Conservation (phyloP, 306 rosid genomes). For the Trichosanthes cucumerina region DNA sequence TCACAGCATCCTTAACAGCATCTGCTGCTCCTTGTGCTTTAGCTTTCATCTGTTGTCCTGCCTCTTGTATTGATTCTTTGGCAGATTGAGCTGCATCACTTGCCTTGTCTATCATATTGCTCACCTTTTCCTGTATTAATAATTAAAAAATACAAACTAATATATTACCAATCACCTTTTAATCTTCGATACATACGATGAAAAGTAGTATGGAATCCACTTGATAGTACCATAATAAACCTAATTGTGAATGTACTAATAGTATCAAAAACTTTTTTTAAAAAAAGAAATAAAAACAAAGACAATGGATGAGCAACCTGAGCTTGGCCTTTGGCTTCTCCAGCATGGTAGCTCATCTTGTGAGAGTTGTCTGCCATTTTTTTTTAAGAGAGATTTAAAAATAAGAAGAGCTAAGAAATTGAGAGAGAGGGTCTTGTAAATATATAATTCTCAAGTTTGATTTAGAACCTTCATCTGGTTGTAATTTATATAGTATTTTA, state of each 20-base stretch:
- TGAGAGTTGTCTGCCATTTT: slow-evolving; percentile 34
- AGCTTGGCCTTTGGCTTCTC: slow-evolving; percentile 54
- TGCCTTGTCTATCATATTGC: slow-evolving; percentile 40
- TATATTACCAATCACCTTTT: not conserved
- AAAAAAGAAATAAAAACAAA: not conserved
- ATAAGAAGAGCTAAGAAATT: not conserved
- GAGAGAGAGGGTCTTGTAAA: not conserved
- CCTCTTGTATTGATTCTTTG: slow-evolving; percentile 38
- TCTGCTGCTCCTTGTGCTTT: slow-evolving; percentile 55
- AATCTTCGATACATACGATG: too few species aligned
- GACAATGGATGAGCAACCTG: slow-evolving; percentile 13
- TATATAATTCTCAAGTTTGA: not conserved
- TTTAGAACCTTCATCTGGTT: not conserved
- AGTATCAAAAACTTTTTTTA: not conserved
- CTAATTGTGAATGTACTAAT: not conserved
- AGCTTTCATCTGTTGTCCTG: slow-evolving; percentile 40
- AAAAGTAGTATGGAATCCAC: too few species aligned
- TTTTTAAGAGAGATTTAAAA: not conserved
- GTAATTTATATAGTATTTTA: slow-evolving; percentile 1
- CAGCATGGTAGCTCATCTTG: slow-evolving; percentile 35
- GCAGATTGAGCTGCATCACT: slow-evolving; percentile 40
- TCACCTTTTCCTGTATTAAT: slow-evolving; percentile 38
- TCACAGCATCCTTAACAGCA: slow-evolving; percentile 50
- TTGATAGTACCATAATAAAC: too few species aligned
- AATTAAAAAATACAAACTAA: not conserved